Conservation (phyloP, 2,329 filamentous ascomycete species). For the Colletotrichum sojae region DNA sequence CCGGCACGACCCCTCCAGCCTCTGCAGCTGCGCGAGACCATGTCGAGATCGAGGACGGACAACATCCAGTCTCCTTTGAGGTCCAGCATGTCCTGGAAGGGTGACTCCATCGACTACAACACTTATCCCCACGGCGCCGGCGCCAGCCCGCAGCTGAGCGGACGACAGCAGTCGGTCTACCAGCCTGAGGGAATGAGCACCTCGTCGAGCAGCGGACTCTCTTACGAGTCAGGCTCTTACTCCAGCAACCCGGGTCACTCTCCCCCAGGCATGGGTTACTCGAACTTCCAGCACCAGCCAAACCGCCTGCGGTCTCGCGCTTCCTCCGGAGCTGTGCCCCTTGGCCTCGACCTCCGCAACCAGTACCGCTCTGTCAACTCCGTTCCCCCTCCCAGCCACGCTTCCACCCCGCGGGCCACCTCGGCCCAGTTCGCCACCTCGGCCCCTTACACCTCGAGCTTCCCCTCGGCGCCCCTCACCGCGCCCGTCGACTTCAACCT, state of each 20-base stretch:
- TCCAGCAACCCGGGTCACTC: constrained; percentile 65
- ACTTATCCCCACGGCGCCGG: constrained; percentile 63
- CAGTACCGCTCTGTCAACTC: constrained; percentile 58
- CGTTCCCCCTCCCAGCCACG: constrained; percentile 48
- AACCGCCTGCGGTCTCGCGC: constrained; percentile 64
- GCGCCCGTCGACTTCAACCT: constrained; percentile 68
- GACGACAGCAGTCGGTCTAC: constrained; percentile 65
- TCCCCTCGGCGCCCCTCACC: constrained; percentile 67
- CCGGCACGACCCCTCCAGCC: constrained; percentile 68
- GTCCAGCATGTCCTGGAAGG: constrained; percentile 75
- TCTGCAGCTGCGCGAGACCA: constrained; percentile 70
- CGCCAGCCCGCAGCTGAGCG: constrained; percentile 61
- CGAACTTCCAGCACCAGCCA: constrained; percentile 60
- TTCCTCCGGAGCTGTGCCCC: constrained; percentile 62
- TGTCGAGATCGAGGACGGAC: constrained; percentile 70
- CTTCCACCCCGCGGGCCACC: constrained; percentile 50
- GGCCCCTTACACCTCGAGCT: constrained; percentile 62
- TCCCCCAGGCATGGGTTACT: constrained; percentile 65
- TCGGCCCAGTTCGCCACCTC: constrained; percentile 34
- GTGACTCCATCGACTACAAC: constrained; percentile 70
- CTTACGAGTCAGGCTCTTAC: constrained; percentile 67
- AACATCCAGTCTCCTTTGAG: constrained; percentile 71
- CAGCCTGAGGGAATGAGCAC: constrained; percentile 62
- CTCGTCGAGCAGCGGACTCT: constrained; percentile 57
- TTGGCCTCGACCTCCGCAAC: constrained; percentile 60